A percentile compares a stretch with the other conserved stretches of the same genome.
These are phyloP conservation scores for Beauveria bassiana DNA, from an alignment of 2,329 filamentous ascomycete genomes.

Conservation along the genomic window DNA sequence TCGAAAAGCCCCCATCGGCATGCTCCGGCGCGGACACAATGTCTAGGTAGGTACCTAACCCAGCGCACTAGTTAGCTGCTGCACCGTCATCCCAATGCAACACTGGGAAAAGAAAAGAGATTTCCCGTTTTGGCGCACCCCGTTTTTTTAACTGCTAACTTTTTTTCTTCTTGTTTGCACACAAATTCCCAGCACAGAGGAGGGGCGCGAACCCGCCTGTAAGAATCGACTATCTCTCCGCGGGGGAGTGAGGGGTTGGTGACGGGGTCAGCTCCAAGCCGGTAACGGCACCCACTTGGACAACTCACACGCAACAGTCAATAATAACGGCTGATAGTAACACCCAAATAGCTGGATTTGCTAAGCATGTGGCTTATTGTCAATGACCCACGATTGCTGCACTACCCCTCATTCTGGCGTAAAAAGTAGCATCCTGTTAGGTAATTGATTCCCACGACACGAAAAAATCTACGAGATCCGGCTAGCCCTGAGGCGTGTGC, in stretches of 20 bases:
- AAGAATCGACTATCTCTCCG: not conserved
- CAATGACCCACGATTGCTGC: too few relatives aligned
- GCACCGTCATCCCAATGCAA: not conserved
- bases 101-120: not conserved
- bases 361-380: too few relatives aligned
- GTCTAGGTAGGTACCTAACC: not conserved
- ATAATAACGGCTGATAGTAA: too few relatives aligned
- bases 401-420: too few relatives aligned
- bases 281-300: too few relatives aligned
- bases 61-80: not conserved
- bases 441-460: too few relatives aligned
- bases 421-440: too few relatives aligned
- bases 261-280: too few relatives aligned
- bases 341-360: too few relatives aligned
- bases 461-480: too few relatives aligned
- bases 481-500: too few relatives aligned
- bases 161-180: not conserved
- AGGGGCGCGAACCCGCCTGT: not conserved
- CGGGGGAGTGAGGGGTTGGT: not conserved
- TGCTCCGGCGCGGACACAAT: constrained; percentile 1
- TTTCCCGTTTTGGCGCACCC: not conserved
- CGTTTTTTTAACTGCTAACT: not conserved
- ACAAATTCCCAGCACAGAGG: not conserved
- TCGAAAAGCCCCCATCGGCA: constrained; percentile 2
- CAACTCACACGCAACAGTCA: too few relatives aligned